Percentiles rank a stretch among this genome's conserved stretches.
phyloP scores from a whole-genome alignment of 1,139 yeast genomes.

The Insectozyma bohioensis region DNA sequence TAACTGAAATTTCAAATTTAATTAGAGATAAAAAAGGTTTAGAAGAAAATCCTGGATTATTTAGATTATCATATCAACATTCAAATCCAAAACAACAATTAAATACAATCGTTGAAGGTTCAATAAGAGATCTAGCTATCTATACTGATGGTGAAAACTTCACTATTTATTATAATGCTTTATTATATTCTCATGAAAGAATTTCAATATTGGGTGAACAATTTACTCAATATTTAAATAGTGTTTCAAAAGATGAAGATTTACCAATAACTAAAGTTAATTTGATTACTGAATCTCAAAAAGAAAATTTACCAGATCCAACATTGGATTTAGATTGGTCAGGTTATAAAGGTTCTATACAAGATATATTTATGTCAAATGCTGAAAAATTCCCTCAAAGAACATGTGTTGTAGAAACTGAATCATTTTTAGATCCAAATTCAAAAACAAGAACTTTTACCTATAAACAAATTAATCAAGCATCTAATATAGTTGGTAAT shows the following conservation, averaged over 20 bases:
- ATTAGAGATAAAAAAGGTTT: slow-evolving; percentile 50
- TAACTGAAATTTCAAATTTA: slow-evolving; percentile 55
- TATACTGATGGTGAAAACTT: slow-evolving; percentile 33
- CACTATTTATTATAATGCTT: slow-evolving; percentile 67
- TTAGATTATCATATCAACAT: slow-evolving; percentile 63
- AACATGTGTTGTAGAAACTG: slow-evolving; percentile 89
- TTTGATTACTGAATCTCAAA: slow-evolving; percentile 66
- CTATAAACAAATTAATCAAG: slow-evolving; percentile 83
- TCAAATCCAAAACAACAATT: slow-evolving; percentile 41
- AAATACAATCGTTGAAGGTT: slow-evolving; percentile 50
- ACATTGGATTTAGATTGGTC: slow-evolving; percentile 85
- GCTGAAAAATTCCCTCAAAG: slow-evolving; percentile 83
- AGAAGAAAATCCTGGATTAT: slow-evolving; percentile 62
- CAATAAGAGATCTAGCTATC: slow-evolving; percentile 64
- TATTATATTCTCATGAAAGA: slow-evolving; percentile 71
- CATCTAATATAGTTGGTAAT: slow-evolving; percentile 94
- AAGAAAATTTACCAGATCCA: slow-evolving; percentile 76
- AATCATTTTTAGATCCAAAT: slow-evolving; percentile 57
- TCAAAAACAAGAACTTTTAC: slow-evolving; percentile 70
- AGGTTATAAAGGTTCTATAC: slow-evolving; percentile 91
- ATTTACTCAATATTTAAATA: slow-evolving; percentile 51
- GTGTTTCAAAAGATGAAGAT: slow-evolving; percentile 29
- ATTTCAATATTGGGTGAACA: slow-evolving; percentile 73
- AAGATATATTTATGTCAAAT: slow-evolving; percentile 86
- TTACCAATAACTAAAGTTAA: slow-evolving; percentile 58